Evolutionary conservation across 2,329 filamentous ascomycete species (phyloP).

Genomic region (Nemania bipapillata): DNA sequence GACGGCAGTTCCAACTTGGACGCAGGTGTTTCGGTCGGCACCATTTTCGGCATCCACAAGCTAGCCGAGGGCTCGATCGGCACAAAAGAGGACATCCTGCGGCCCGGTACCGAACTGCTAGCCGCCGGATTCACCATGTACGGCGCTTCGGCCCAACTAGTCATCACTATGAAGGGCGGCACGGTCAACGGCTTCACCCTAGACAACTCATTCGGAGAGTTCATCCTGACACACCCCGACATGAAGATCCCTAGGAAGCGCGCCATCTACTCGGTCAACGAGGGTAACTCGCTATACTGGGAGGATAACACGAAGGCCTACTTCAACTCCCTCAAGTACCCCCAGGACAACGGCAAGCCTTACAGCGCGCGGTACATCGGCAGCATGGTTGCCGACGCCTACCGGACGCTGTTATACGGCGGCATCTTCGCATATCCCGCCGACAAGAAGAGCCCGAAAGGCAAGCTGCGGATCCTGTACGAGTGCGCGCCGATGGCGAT

Average conservation of each 20-base stretch:
- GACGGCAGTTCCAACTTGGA: conserved; percentile 98
- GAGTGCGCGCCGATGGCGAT: conserved; percentile 99
- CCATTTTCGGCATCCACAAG: conserved; percentile 95
- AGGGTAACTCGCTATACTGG: conserved; percentile 98
- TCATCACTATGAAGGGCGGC: conserved; percentile 95
- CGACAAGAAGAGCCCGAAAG: conserved; percentile 98
- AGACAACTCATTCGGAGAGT: conserved; percentile 95
- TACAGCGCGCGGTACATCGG: conserved; percentile 97
- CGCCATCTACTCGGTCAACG: conserved; percentile 96
- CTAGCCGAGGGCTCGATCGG: conserved; percentile 79
- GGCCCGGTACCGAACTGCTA: conserved; percentile 88
- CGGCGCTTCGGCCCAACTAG: conserved; percentile 92
- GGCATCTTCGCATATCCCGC: conserved; percentile 98
- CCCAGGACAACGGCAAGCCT: conserved; percentile 79
- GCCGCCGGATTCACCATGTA: conserved; percentile 99
- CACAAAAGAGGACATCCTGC: conserved; percentile 85
- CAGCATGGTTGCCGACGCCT: conserved; percentile 98
- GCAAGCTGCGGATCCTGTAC: conserved; percentile 95
- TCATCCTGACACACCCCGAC: conserved; percentile 95
- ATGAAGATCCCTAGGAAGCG: conserved; percentile 86
- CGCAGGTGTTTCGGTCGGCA: conserved; percentile 96
- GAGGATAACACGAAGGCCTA: conserved; percentile 86
- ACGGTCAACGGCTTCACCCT: conserved; percentile 97
- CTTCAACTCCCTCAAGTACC: conserved; percentile 88
- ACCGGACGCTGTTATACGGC: conserved; percentile 92